Evolutionary conservation across 2,329 filamentous ascomycete genomes (phyloP).

Genomic region (Lasiodiplodia citricola): DNA sequence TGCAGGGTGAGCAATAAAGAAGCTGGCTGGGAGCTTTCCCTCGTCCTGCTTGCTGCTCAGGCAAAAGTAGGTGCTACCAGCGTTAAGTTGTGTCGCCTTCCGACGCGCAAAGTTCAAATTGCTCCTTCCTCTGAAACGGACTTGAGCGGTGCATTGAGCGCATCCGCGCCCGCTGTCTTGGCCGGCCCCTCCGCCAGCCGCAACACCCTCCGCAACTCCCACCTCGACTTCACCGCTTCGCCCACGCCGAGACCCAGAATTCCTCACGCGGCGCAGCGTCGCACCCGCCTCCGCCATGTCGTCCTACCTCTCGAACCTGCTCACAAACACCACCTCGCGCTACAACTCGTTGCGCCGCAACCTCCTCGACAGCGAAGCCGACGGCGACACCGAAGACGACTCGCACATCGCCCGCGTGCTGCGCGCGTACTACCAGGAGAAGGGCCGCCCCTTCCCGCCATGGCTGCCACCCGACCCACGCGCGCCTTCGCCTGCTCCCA

Average conservation of each 20-base stretch:
- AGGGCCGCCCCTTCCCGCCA: constrained; percentile 76
- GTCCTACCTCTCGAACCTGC: constrained; percentile 80
- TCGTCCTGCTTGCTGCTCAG: background rate
- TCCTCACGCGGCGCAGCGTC: constrained; percentile 8
- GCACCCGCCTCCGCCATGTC: constrained; percentile 47
- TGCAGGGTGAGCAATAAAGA: constrained; percentile 9
- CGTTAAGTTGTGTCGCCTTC: background rate
- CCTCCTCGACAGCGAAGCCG: constrained; percentile 66
- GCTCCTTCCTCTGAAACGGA: background rate
- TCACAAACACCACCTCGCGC: constrained; percentile 60
- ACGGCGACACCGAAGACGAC: constrained; percentile 74
- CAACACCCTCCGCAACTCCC: constrained; percentile 14
- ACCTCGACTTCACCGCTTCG: constrained; percentile 17
- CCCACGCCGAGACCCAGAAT: background rate
- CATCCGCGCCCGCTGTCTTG: constrained; percentile 19
- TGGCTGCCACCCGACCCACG: constrained; percentile 95
- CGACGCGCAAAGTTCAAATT: constrained; percentile 5
- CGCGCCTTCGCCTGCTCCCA: constrained; percentile 60
- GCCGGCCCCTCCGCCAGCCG: constrained; percentile 19
- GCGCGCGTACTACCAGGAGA: constrained; percentile 90
- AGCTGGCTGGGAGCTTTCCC: background rate
- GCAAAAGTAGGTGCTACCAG: background rate
- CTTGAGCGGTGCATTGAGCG: constrained; percentile 15
- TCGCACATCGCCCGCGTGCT: constrained; percentile 94
- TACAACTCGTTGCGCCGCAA: constrained; percentile 66